These are phyloP conservation scores for Sporothrix variecibatus DNA, from an alignment of 2,329 filamentous ascomycete genomes.

Conservation along the genomic window DNA sequence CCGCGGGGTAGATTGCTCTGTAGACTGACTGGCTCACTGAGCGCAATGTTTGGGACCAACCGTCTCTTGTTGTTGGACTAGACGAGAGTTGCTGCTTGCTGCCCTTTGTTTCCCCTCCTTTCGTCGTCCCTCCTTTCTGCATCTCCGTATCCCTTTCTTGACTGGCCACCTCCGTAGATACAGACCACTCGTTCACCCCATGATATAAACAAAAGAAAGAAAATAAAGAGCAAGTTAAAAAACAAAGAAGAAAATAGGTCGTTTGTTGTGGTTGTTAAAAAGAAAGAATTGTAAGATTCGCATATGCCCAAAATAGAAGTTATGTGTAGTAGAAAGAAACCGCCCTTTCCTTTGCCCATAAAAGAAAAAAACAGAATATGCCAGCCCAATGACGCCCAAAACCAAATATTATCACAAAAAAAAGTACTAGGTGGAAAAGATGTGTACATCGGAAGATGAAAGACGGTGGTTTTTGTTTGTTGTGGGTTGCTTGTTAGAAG, in stretches of 20 bases:
- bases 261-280: background rate
- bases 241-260: background rate
- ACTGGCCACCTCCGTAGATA: background rate
- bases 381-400: constrained; percentile 10
- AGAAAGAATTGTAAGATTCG: background rate
- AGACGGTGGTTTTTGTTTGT: background rate
- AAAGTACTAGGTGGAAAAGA: background rate
- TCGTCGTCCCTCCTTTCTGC: background rate
- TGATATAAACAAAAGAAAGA: background rate
- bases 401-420: constrained; percentile 6
- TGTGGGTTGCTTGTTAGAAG: background rate
- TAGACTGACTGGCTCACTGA: background rate
- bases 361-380: background rate
- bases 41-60: background rate
- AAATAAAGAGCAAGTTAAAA: too few species aligned
- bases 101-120: background rate
- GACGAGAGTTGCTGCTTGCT: background rate
- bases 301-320: background rate
- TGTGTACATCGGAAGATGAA: background rate
- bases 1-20: background rate
- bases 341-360: background rate
- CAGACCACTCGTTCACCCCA: background rate
- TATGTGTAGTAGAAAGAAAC: background rate
- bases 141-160: background rate
- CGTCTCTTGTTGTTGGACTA: background rate